These are phyloP conservation scores for Cyclocybe cylindracea DNA, from an alignment of 768 basidiomycete genomes.

Conservation along the genomic window DNA sequence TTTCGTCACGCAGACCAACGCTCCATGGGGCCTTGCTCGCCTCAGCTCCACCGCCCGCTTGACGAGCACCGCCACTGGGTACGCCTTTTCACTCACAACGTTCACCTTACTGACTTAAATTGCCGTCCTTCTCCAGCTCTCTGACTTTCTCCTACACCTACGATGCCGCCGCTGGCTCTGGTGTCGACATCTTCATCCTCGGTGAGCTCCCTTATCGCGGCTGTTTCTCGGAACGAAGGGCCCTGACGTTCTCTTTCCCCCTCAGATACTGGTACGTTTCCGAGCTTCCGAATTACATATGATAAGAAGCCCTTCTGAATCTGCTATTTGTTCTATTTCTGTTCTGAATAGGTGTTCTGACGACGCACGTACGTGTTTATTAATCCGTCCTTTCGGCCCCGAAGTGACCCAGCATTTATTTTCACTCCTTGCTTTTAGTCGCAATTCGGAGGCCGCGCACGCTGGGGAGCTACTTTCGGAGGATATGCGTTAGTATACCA, in stretches of 20 bases:
- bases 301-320: too few species aligned
- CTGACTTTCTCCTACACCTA: slow-evolving; percentile 23
- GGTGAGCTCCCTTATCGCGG: slow-evolving; percentile 18
- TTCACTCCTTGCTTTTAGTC: slow-evolving; percentile 12
- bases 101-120: too few species aligned
- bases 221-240: not conserved
- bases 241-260: not conserved
- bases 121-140: not conserved
- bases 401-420: not conserved
- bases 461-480: slow-evolving; percentile 37
- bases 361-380: slow-evolving; percentile 18
- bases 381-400: not conserved
- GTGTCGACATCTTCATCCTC: slow-evolving; percentile 40
- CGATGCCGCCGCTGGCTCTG: slow-evolving; percentile 19
- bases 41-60: slow-evolving; percentile 23
- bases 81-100: not conserved
- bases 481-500: slow-evolving; percentile 11
- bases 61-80: slow-evolving; percentile 9
- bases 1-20: slow-evolving; percentile 25
- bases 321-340: not conserved
- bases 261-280: slow-evolving; percentile 20
- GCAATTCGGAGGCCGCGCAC: slow-evolving; percentile 41
- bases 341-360: slow-evolving; percentile 14
- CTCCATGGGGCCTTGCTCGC: slow-evolving; percentile 35
- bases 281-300: not conserved